A percentile compares a stretch with the other conserved stretches of the same genome.
These are phyloP conservation scores for Orbilia brochopaga DNA, from an alignment of 2,329 filamentous ascomycete species.

Conservation along the genomic window DNA sequence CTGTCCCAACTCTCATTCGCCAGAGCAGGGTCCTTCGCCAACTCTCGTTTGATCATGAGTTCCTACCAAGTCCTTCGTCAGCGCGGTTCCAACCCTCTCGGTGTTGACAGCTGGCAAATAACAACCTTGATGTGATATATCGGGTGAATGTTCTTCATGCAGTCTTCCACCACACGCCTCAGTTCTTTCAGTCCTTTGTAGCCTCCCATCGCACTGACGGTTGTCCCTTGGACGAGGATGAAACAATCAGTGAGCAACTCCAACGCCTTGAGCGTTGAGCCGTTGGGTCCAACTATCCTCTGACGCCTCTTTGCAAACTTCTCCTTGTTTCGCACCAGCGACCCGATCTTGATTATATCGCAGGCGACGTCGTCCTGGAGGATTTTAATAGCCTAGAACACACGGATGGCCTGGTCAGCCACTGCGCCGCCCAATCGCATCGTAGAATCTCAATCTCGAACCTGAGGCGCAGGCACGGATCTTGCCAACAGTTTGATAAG, in stretches of 20 bases:
- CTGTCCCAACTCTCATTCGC: slow-evolving; percentile 91
- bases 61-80: slow-evolving; percentile 62
- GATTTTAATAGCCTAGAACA: slow-evolving; percentile 75
- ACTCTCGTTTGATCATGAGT: slow-evolving; percentile 89
- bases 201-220: slow-evolving; percentile 86
- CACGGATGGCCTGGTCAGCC: background rate
- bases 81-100: background rate
- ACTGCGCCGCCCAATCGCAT: slow-evolving; percentile 16
- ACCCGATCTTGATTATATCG: slow-evolving; percentile 95
- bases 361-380: slow-evolving; percentile 88
- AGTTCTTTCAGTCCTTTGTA: slow-evolving; percentile 95
- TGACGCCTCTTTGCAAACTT: slow-evolving; percentile 94
- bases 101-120: slow-evolving; percentile 52
- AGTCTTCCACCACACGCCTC: slow-evolving; percentile 86
- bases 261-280: slow-evolving; percentile 89
- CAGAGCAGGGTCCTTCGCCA: slow-evolving; percentile 85
- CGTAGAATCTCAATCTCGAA: slow-evolving; percentile 42
- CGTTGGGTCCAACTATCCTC: slow-evolving; percentile 86
- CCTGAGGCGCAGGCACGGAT: slow-evolving; percentile 86
- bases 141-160: slow-evolving; percentile 91
- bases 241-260: slow-evolving; percentile 91
- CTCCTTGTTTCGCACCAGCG: slow-evolving; percentile 88
- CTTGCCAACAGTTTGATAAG: slow-evolving; percentile 90
- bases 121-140: slow-evolving; percentile 86
- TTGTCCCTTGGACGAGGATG: slow-evolving; percentile 95